A percentile compares a stretch with the other conserved stretches of the same genome.
Conservation (phyloP, 1,139 yeast species). For the Taphrina pruni region DNA sequence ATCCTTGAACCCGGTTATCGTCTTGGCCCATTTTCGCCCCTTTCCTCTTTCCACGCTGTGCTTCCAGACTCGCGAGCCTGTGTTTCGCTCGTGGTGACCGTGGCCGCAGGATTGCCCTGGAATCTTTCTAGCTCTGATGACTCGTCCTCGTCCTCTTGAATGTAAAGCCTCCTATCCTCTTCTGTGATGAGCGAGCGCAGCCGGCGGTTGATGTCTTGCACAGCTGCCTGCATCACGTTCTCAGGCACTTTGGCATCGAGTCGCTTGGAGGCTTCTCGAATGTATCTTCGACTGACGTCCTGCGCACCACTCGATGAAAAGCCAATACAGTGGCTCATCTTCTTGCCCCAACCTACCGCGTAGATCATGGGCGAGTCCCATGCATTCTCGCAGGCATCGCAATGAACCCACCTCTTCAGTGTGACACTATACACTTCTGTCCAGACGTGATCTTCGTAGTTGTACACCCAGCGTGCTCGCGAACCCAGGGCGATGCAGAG, state of each 20-base stretch:
- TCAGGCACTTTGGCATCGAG: conserved; percentile 63
- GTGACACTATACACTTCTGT: conserved; percentile 77
- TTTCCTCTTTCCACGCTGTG: conserved; percentile 69
- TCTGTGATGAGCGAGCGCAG: conserved; percentile 53
- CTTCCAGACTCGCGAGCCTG: conserved; percentile 72
- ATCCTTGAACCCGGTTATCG: background rate
- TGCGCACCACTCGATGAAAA: conserved; percentile 57
- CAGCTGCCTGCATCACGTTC: conserved; percentile 53
- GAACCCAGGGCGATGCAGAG: conserved; percentile 71
- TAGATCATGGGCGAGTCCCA: conserved; percentile 81
- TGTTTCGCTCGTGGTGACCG: conserved; percentile 43
- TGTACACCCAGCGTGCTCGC: conserved; percentile 76
- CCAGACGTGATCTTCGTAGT: conserved; percentile 93
- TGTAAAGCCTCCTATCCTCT: conserved; percentile 51
- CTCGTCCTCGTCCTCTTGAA: conserved; percentile 56
- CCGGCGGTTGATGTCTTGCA: conserved; percentile 55
- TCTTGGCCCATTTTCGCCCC: conserved; percentile 74
- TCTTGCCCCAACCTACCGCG: conserved; percentile 87
- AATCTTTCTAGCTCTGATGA: conserved; percentile 51
- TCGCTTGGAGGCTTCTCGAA: conserved; percentile 59
- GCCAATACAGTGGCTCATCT: conserved; percentile 85
- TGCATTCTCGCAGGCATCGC: conserved; percentile 84
- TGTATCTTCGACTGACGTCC: conserved; percentile 67
- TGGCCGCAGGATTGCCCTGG: conserved; percentile 45
- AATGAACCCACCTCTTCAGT: conserved; percentile 77